Base-by-base conservation (phyloP, 257 asterid genomes). In the Solanum phureja region DNA sequence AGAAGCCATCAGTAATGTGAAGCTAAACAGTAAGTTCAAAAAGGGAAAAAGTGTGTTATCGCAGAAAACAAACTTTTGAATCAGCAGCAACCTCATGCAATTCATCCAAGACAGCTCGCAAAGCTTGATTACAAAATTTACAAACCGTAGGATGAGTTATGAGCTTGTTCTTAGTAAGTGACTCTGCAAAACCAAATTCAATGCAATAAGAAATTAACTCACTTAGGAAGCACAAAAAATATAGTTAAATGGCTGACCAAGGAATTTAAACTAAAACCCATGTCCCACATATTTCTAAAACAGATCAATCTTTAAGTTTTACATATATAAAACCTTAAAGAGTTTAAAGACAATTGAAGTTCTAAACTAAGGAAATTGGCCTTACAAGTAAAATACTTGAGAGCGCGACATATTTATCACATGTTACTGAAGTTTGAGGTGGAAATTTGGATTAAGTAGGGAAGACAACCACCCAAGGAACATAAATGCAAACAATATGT, bases 101-200 rank as follows among this genome's bases (percentile, higher is more conserved):
- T 86, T 98, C 98, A 91, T 97, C 99, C 87, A 97, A 88, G 90
- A 97, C 98, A 64, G 94, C 97, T 66, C 98, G 93, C 89, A 97
- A 89, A 86, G 99, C 99, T 64, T 64, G 18, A n/a, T 10, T 64
- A 64, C 72, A 64, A 64, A 64, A n/a, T 88, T 94, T 94, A 62
- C 98, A 98, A 88, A 97, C 98, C 24, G 95, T 88, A 52, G 94
- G 90, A 91, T 94, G 97, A 64, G 95, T 95, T 90, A 95, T 98
- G 18, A 96, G 95, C 87, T 93, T 97, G 86, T 94, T 95, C 93
- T 95, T 96, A 90, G 95, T 94, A 79, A 97, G 93, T 40, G 96
- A 94, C 64, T 98, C 99, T 97, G 93, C 75, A 91, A 92, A 74
- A n/a, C 33, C 72, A 64, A 24, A 24, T 64, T 64, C 72, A 64